phyloP scores from a whole-genome alignment of 768 basidiomycete genomes.

The Paxillus rubicundulus region DNA sequence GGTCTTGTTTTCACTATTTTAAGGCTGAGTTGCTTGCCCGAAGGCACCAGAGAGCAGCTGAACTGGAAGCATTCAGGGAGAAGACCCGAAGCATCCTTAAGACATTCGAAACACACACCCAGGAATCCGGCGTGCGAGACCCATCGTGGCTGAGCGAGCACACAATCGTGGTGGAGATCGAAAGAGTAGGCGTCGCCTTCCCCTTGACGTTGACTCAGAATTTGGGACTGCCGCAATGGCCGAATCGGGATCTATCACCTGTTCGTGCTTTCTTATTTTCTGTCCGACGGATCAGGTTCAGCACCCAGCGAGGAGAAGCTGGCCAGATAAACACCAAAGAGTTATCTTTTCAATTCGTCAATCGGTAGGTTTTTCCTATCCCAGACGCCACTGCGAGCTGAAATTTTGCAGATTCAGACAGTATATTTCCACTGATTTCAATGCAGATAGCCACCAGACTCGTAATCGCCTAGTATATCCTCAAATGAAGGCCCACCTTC shows the following conservation, averaged over 20 bases:
- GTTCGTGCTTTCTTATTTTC: constrained; percentile 86
- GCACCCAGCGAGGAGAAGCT: constrained; percentile 69
- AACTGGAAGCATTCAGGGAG: constrained; percentile 81
- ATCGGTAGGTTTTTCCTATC: constrained; percentile 48
- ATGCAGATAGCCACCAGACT: constrained; percentile 62
- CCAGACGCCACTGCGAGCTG: background rate
- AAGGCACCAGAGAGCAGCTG: constrained; percentile 70
- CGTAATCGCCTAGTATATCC: constrained; percentile 77
- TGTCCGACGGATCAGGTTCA: constrained; percentile 71
- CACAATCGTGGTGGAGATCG: constrained; percentile 51
- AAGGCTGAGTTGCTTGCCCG: constrained; percentile 74
- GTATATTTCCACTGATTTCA: constrained; percentile 65
- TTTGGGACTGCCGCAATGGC: constrained; percentile 45
- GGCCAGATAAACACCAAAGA: constrained; percentile 71
- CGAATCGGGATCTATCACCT: constrained; percentile 39
- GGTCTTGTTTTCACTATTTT: constrained; percentile 16
- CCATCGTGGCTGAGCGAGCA: constrained; percentile 57
- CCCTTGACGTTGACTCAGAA: constrained; percentile 68
- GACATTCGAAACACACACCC: constrained; percentile 67
- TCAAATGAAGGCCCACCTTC: constrained; percentile 73
- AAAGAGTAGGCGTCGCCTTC: constrained; percentile 85
- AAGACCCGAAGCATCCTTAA: constrained; percentile 71
- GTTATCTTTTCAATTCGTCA: constrained; percentile 84
- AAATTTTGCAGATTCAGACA: constrained; percentile 68
- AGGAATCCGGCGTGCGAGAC: constrained; percentile 19